Percentiles rank a stretch among this genome's conserved stretches.
Conservation (phyloP, 2,329 filamentous ascomycete species). For the Cordyceps cateniannulata region DNA sequence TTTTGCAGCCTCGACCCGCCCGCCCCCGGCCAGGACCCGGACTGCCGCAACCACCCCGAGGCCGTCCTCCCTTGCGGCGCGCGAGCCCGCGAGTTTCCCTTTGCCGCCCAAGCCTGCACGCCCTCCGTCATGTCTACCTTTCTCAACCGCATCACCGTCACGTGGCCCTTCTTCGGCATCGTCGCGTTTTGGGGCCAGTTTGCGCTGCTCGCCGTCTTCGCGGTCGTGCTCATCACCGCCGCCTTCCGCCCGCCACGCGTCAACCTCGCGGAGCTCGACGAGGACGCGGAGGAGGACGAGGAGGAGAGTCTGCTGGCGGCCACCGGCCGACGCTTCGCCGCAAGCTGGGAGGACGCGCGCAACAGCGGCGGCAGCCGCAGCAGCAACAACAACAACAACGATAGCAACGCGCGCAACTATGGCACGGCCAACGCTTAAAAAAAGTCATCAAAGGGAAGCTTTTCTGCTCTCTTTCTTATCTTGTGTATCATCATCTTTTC, state of each 20-base stretch:
- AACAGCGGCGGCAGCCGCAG: slow-evolving; percentile 31
- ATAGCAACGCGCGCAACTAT: slow-evolving; percentile 7
- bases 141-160: slow-evolving; percentile 84
- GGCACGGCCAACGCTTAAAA: not conserved
- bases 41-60: slow-evolving; percentile 66
- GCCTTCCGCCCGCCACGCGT: slow-evolving; percentile 75
- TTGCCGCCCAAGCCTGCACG: slow-evolving; percentile 78
- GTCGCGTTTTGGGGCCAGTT: slow-evolving; percentile 97
- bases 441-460: not conserved
- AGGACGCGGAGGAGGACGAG: slow-evolving; percentile 85
- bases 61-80: slow-evolving; percentile 80
- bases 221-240: slow-evolving; percentile 72
- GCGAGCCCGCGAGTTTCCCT: slow-evolving; percentile 63
- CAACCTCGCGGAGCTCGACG: slow-evolving; percentile 71
- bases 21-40: slow-evolving; percentile 58
- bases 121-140: slow-evolving; percentile 88
- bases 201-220: slow-evolving; percentile 75
- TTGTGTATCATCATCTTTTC: not conserved
- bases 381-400: slow-evolving; percentile 10
- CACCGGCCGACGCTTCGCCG: slow-evolving; percentile 74
- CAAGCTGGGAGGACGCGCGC: slow-evolving; percentile 84
- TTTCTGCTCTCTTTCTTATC: not conserved
- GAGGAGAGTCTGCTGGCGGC: slow-evolving; percentile 86
- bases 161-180: slow-evolving; percentile 90
- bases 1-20: slow-evolving; percentile 72